Evolutionary conservation across 2,329 filamentous ascomycete genomes (phyloP), one percentile per base, ranked within the genome.

Genomic region (Capronia coronata): DNA sequence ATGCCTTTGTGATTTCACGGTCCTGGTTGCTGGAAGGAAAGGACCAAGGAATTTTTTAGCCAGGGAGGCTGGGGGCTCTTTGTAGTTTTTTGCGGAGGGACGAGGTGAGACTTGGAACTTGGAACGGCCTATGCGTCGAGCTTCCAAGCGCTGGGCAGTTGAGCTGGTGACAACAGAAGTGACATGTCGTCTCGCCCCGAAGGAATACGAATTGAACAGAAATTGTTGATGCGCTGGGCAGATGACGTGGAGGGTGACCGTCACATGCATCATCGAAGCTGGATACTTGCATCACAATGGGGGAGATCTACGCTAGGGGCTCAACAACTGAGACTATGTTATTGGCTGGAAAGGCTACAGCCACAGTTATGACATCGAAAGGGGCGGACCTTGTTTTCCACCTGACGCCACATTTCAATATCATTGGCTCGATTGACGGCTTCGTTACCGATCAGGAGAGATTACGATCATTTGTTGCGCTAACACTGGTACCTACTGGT

Each of bases 171-270:
- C 34, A 8, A 11, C 5, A 27, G 5, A 27, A 34, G 30, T 34
- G 30, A 34, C 30, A 37, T 37, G 34, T 37, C 19, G 14, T 37
- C 18, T 19, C 14, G n/a, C n/a, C 34, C 5, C 4, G 34, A 37
- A 34, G 10, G 30, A 13, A 34, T 34, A 16, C 30, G 30, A 34
- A 34, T 11, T 34, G 30, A 14, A 6, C 30, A 34, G 30, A 37
- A 37, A 37, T 5, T 9, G 14, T 43, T 18, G 40, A 43, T 27
- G 22, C 18, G 22, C 40, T 13, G 8, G 40, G 27, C 23, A 21
- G 43, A 42, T 50, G 48, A 50, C 48, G 48, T 50, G 32, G 21
- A 14, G 32, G 41, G 41, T 41, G 47, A 18, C 30, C 42, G 46
- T 50, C 48, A n/a, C 1, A 7, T 45, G 40, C 47, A 49, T 49